Conservation (phyloP, 1,284 basidiomycete genomes). For the Boletus sp. region DNA sequence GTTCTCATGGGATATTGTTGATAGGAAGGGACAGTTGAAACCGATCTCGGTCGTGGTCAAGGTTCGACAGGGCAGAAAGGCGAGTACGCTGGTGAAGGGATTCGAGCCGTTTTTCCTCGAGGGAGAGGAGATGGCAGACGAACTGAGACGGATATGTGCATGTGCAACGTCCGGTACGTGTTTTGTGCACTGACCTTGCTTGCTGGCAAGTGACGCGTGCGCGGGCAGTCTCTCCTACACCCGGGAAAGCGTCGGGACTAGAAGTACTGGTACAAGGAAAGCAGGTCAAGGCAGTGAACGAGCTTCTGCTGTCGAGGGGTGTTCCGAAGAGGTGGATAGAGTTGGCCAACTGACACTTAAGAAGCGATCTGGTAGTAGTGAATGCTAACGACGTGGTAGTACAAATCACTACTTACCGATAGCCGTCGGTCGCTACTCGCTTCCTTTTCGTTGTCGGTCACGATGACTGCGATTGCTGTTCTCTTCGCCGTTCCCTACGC, state of each 20-base stretch:
- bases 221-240: constrained; percentile 49
- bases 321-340: constrained; percentile 80
- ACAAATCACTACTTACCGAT: no score
- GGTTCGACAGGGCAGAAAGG: constrained; percentile 71
- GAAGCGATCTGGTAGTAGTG: constrained; percentile 11
- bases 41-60: constrained; percentile 69
- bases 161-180: constrained; percentile 67
- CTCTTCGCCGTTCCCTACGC: constrained; percentile 28
- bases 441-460: neutral
- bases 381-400: no score
- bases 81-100: constrained; percentile 71
- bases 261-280: constrained; percentile 83
- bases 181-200: neutral
- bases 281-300: constrained; percentile 63
- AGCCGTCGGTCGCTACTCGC: neutral
- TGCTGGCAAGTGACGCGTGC: neutral
- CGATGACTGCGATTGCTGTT: constrained; percentile 14
- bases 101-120: constrained; percentile 74
- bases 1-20: constrained; percentile 2
- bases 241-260: constrained; percentile 50
- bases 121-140: constrained; percentile 74
- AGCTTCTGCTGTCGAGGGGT: constrained; percentile 59
- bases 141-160: constrained; percentile 72
- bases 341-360: constrained; percentile 29
- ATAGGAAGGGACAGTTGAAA: constrained; percentile 72